Evolutionary conservation across 2,329 filamentous ascomycete species (phyloP).

Genomic region (Periconia sp.): DNA sequence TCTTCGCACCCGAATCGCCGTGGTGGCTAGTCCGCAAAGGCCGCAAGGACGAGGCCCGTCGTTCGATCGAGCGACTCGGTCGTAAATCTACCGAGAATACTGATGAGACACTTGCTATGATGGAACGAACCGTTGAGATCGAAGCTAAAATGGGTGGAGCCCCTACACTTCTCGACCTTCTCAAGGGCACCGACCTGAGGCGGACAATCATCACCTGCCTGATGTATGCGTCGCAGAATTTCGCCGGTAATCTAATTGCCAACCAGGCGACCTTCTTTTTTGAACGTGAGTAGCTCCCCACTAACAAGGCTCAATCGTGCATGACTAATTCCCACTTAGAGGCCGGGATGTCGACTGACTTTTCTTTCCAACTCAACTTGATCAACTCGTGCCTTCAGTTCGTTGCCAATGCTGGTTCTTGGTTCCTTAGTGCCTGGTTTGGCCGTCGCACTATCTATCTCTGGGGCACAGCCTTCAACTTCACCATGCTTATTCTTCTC

Average conservation of each 20-base stretch:
- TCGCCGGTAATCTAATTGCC: slow-evolving; percentile 66
- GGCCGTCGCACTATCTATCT: slow-evolving; percentile 69
- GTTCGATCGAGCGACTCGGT: slow-evolving; percentile 58
- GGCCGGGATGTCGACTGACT: slow-evolving; percentile 62
- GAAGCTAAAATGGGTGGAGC: slow-evolving; percentile 54
- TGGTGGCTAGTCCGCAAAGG: slow-evolving; percentile 52
- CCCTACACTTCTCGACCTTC: slow-evolving; percentile 58
- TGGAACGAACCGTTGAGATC: slow-evolving; percentile 62
- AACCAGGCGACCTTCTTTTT: slow-evolving; percentile 69
- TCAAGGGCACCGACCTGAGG: slow-evolving; percentile 60
- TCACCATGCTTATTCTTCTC: slow-evolving; percentile 60
- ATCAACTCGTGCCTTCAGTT: slow-evolving; percentile 68
- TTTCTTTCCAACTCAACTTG: slow-evolving; percentile 66
- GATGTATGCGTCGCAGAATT: slow-evolving; percentile 64
- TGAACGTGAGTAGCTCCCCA: slow-evolving; percentile 48
- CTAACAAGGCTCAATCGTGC: slow-evolving; percentile 25
- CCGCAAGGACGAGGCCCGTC: slow-evolving; percentile 48
- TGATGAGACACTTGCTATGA: slow-evolving; percentile 61
- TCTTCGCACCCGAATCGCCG: slow-evolving; percentile 50
- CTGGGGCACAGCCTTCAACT: slow-evolving; percentile 62
- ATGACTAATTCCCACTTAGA: slow-evolving; percentile 49
- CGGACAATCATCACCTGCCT: slow-evolving; percentile 61
- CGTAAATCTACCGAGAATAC: slow-evolving; percentile 47
- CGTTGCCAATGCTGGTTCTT: slow-evolving; percentile 68
- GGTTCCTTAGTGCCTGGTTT: slow-evolving; percentile 68